Evolutionary conservation across 2,329 filamentous ascomycete genomes (phyloP).

Genomic region (Akanthomyces dipterigenus): DNA sequence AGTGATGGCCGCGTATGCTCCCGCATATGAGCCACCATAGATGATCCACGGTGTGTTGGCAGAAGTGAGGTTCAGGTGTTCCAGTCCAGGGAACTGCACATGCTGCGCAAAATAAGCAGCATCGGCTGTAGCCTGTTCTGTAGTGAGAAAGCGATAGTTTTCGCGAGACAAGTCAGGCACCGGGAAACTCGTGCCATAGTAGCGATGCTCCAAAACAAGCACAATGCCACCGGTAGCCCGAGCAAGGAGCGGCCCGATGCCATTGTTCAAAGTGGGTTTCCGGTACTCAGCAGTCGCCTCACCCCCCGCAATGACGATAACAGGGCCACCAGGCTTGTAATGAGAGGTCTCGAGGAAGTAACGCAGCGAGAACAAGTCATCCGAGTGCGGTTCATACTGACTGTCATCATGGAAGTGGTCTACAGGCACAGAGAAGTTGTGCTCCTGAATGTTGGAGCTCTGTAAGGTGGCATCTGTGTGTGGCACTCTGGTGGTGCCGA

Average conservation of each 20-base stretch:
- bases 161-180: constrained; percentile 56
- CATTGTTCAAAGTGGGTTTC: constrained; percentile 66
- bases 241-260: constrained; percentile 64
- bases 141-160: constrained; percentile 73
- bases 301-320: constrained; percentile 69
- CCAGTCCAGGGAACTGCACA: constrained; percentile 62
- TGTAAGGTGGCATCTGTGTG: neutral
- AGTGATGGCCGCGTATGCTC: constrained; percentile 69
- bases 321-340: constrained; percentile 71
- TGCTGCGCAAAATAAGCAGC: constrained; percentile 73
- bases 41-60: constrained; percentile 63
- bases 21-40: constrained; percentile 81
- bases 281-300: constrained; percentile 58
- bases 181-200: constrained; percentile 74
- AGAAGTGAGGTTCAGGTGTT: constrained; percentile 59
- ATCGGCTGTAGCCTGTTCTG: constrained; percentile 76
- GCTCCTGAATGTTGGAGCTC: neutral
- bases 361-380: constrained; percentile 60
- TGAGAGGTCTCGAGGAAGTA: constrained; percentile 78
- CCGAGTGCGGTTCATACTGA: constrained; percentile 67
- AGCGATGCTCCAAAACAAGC: constrained; percentile 79
- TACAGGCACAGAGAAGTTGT: constrained; percentile 44
- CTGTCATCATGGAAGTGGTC: constrained; percentile 82
- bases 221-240: constrained; percentile 67
- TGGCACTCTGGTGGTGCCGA: neutral